Conservation (phyloP, 2,329 filamentous ascomycete genomes). For the Ilyonectria sp. region DNA sequence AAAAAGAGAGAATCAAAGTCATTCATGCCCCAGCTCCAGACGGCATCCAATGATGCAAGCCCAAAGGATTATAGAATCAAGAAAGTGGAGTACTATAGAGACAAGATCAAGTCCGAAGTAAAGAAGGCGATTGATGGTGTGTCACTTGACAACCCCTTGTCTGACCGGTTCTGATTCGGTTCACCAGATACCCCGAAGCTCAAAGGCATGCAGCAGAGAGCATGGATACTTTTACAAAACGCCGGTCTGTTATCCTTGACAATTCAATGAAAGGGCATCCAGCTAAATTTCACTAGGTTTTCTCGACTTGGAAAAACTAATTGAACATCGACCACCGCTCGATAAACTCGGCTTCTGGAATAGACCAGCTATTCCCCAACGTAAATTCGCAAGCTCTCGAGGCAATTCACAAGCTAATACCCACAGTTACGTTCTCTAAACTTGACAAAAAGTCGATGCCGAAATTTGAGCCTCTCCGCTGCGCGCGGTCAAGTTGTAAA, state of each 20-base stretch:
- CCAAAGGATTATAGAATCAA: neutral
- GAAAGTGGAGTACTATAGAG: constrained; percentile 28
- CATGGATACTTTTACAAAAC: constrained; percentile 39
- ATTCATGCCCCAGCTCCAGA: constrained; percentile 7
- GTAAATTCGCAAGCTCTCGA: neutral
- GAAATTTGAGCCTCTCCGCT: constrained; percentile 35
- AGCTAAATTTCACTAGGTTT: constrained; percentile 12
- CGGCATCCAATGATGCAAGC: constrained; percentile 9
- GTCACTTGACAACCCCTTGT: neutral
- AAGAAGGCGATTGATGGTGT: constrained; percentile 35
- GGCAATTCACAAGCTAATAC: neutral
- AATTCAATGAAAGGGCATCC: neutral
- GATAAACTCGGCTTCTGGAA: constrained; percentile 40
- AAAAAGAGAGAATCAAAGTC: neutral
- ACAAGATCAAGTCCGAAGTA: constrained; percentile 34
- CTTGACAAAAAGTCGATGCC: constrained; percentile 31
- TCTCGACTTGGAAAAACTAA: constrained; percentile 41
- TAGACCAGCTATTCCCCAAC: constrained; percentile 15
- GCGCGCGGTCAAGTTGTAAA: constrained; percentile 36
- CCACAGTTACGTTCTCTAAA: constrained; percentile 20
- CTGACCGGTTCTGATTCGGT: neutral
- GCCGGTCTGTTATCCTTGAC: constrained; percentile 23
- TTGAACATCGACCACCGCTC: constrained; percentile 39
- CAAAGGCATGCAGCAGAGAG: constrained; percentile 34
- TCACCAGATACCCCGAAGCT: constrained; percentile 26